Conservation (phyloP, 371 early-diverging fungal species). For the Mortierella polycephala region DNA sequence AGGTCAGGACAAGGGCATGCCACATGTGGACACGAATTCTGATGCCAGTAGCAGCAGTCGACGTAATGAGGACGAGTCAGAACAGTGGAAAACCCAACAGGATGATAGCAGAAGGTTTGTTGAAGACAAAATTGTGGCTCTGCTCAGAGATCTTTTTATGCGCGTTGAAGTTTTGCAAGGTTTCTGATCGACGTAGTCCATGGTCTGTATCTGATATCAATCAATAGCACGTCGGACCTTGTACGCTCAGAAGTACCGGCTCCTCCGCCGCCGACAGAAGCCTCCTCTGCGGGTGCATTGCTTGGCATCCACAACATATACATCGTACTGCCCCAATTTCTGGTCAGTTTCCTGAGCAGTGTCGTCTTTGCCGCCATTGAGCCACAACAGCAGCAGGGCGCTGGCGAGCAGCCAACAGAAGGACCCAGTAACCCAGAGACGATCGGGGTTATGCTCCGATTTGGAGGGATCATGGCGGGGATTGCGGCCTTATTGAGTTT, state of each 20-base stretch:
- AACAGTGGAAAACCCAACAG: not conserved
- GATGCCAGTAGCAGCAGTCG: constrained; percentile 7
- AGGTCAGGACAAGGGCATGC: not conserved
- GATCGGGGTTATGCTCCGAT: constrained; percentile 69
- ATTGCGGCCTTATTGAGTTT: constrained; percentile 63
- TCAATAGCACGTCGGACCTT: constrained; percentile 1
- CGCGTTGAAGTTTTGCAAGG: no score
- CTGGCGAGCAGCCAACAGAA: not conserved
- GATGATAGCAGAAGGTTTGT: constrained; percentile 24
- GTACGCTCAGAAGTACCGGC: not conserved
- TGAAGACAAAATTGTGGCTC: not conserved
- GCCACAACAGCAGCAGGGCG: constrained; percentile 12
- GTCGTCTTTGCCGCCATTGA: constrained; percentile 79
- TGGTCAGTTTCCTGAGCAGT: constrained; percentile 79
- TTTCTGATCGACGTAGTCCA: not conserved
- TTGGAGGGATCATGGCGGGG: constrained; percentile 74
- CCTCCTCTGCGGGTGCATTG: constrained; percentile 78
- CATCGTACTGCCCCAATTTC: constrained; percentile 92
- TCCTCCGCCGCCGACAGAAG: constrained; percentile 7
- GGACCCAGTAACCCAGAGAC: constrained; percentile 57
- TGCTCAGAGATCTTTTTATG: no score
- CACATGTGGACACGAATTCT: constrained; percentile 12
- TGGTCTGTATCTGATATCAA: not conserved
- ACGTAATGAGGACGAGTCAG: not conserved
- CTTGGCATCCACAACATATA: constrained; percentile 96